These are phyloP conservation scores for Xylaria intraflava DNA, from an alignment of 495 filamentous ascomycete species.

Conservation along the genomic window DNA sequence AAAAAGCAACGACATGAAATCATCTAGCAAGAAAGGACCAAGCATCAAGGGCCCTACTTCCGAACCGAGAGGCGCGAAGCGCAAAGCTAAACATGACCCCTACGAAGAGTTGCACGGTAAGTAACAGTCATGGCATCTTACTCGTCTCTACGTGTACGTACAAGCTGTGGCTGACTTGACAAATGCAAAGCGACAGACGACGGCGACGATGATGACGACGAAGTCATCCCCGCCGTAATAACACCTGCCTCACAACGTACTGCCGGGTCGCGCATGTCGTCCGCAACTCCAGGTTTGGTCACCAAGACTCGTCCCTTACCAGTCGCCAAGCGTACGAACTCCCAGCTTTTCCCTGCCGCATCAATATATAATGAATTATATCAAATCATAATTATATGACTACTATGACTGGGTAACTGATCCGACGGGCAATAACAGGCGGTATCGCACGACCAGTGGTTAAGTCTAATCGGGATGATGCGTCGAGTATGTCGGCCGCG, in stretches of 20 bases:
- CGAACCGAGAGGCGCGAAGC: conserved; percentile 18
- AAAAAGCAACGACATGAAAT: background rate
- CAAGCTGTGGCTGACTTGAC: background rate
- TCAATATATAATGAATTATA: too few species aligned
- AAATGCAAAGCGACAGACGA: background rate
- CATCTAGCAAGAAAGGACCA: background rate
- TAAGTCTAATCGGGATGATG: conserved; percentile 11
- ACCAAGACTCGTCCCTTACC: conserved; percentile 12
- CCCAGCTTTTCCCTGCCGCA: background rate
- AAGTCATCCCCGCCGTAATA: conserved; percentile 12
- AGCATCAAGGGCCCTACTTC: conserved; percentile 15
- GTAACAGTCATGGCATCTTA: conserved; percentile 1
- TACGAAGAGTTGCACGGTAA: conserved; percentile 26
- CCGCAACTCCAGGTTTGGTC: conserved; percentile 14
- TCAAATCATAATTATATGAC: too few species aligned
- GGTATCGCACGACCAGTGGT: conserved; percentile 2
- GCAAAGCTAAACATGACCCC: conserved; percentile 24
- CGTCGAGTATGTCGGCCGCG: background rate
- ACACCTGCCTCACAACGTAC: conserved; percentile 18
- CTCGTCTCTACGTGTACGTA: background rate
- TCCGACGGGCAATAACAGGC: background rate
- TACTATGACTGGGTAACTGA: background rate
- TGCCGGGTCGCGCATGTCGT: conserved; percentile 20
- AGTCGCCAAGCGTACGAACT: conserved; percentile 12
- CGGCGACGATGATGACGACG: background rate